A percentile compares a stretch with the other conserved stretches of the same genome.
Conservation (phyloP, 768 basidiomycete genomes). For the Mycena epipterygia region DNA sequence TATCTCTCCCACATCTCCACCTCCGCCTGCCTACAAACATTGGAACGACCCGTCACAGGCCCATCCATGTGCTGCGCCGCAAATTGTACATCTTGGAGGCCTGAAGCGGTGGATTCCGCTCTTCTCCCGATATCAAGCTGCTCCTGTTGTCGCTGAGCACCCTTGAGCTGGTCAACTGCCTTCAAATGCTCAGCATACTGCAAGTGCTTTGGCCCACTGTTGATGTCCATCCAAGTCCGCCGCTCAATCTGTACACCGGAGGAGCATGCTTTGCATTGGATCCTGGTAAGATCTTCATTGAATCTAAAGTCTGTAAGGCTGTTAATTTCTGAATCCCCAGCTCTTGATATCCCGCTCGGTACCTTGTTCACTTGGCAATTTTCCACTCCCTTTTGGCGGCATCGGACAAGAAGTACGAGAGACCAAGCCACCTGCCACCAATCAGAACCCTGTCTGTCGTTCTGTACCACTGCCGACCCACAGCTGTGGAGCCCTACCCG, state of each 20-base stretch:
- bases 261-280: neutral
- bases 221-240: neutral
- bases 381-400: constrained; percentile 14
- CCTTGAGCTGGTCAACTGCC: neutral
- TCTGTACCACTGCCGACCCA: no score
- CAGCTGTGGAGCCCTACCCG: no score
- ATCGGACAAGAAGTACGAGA: neutral
- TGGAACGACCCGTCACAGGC: neutral
- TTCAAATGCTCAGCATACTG: neutral
- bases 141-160: neutral
- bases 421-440: neutral
- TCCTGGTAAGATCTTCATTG: neutral
- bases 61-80: neutral
- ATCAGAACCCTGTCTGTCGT: no score
- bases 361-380: neutral
- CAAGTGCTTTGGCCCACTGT: neutral
- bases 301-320: neutral
- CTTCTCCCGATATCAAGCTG: neutral
- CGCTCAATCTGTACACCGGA: neutral
- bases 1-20: constrained; percentile 14
- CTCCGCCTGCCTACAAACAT: neutral
- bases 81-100: neutral
- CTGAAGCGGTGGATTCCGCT: neutral
- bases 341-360: neutral
- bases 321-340: neutral